A percentile compares a stretch with the other conserved stretches of the same genome.
These are phyloP conservation scores for Solanum medicagineum DNA, from an alignment of 257 asterid species.

Conservation along the genomic window DNA sequence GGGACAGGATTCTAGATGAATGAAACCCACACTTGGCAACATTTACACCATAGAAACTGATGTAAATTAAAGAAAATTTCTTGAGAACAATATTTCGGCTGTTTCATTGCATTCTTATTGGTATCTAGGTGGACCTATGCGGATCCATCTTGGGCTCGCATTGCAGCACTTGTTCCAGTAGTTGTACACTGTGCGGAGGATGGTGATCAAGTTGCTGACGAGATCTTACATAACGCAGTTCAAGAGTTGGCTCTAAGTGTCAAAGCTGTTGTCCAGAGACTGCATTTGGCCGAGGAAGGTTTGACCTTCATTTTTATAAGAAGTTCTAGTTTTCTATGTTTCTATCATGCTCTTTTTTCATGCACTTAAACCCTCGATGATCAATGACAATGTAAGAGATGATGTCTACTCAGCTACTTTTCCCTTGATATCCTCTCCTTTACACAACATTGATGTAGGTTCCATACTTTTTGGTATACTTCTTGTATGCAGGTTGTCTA, in stretches of 20 bases:
- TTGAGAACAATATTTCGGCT: neutral
- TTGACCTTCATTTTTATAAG: neutral
- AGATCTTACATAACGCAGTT: slow-evolving; percentile 63
- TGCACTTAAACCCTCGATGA: neutral
- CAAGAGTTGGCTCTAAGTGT: slow-evolving; percentile 74
- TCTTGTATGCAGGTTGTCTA: neutral
- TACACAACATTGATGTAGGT: neutral
- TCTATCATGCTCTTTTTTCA: neutral
- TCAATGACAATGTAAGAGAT: neutral
- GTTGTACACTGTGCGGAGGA: slow-evolving; percentile 92
- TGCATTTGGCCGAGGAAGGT: slow-evolving; percentile 83
- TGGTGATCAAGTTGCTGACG: slow-evolving; percentile 77
- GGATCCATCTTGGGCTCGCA: slow-evolving; percentile 97
- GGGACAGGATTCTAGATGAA: neutral
- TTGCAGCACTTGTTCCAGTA: slow-evolving; percentile 89
- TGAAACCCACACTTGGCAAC: neutral
- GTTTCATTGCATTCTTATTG: slow-evolving; percentile 28
- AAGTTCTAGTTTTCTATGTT: neutral
- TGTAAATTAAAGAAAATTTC: neutral
- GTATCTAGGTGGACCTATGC: slow-evolving; percentile 98
- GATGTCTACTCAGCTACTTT: neutral
- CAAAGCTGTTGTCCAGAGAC: slow-evolving; percentile 74
- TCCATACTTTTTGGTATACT: neutral
- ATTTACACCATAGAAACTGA: neutral
- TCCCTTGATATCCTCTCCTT: neutral